Evolutionary conservation across 139 green algal species (phyloP), one percentile per base, ranked within the genome.

Genomic region (Astrephomene gubernaculifera): DNA sequence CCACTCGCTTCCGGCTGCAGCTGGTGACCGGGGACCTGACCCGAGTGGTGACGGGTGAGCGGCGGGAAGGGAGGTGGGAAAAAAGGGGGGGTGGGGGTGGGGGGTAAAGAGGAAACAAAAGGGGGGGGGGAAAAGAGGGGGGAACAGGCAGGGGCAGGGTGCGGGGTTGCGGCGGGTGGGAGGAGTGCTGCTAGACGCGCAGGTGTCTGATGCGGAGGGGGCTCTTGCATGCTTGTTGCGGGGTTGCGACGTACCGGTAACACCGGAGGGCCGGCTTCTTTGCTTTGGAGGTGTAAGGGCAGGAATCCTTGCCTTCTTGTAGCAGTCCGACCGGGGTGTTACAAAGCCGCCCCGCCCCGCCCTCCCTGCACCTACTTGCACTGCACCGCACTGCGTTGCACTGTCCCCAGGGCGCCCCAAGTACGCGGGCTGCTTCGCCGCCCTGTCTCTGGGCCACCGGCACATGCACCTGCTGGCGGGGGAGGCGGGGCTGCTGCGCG

Each of bases 391-490:
- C n/a, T n/a, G n/a, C n/a, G n/a, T n/a, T n/a, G n/a, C n/a, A n/a
- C n/a, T n/a, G n/a, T n/a, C 39, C 22, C n/a, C 76, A 84, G 78
- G 78, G 33, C 63, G 83, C 22, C 43, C 63, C 63, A 89, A 88
- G 73, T 87, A 83, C 61, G 52, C 54, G 22, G 86, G 85, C 6
- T 8, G 31, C 38, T 94, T 94, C 63, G 71, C 72, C 8, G 85
- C 79, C 25, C 85, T 87, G 9, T 92, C 83, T 7, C 71, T 95
- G 31, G 92, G 92, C 19, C 82, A 90, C 67, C 81, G 86, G 35
- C 91, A 94, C 78, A 69, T 89, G 54, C 92, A 95, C 81, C 27
- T 95, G 65, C 43, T 93, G 41, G 71, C 67, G 2, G 39, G 57
- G 22, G 52, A 90, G 61, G 54, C 88, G 43, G 61, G 60, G 9